Conservation (phyloP, 352 stramenopile species). For the Blastocystis sp. region DNA sequence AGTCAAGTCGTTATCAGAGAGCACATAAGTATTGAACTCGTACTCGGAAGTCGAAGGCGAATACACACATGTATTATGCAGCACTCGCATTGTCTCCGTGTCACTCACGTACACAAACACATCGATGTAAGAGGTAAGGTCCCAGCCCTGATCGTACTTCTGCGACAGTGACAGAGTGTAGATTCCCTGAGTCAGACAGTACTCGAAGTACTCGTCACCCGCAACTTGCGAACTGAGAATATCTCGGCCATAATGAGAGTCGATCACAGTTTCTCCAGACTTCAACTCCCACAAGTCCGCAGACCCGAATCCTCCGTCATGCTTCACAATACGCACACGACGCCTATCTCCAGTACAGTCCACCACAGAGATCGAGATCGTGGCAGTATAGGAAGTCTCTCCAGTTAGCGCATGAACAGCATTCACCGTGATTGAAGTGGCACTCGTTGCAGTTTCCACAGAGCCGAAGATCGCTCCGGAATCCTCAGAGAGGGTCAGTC, state of each 20-base stretch:
- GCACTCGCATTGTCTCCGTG: background rate
- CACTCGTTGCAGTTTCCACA: background rate
- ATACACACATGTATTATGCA: background rate
- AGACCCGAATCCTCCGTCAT: background rate
- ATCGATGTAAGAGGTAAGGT: background rate
- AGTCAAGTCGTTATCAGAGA: background rate
- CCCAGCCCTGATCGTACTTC: conserved; percentile 2
- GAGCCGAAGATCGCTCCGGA: conserved; percentile 18
- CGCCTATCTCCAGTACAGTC: background rate
- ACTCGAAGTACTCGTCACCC: background rate
- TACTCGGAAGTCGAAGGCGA: background rate
- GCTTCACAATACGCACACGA: background rate
- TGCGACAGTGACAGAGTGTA: conserved; percentile 18
- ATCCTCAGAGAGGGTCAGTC: conserved; percentile 1
- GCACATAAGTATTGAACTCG: background rate
- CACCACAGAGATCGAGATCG: background rate
- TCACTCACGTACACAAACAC: background rate
- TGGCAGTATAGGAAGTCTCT: background rate
- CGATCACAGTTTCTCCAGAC: background rate
- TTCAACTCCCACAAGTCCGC: background rate
- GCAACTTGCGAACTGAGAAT: background rate
- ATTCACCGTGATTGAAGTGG: background rate
- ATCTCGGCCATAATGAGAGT: background rate
- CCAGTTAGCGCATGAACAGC: background rate
- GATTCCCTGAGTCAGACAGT: background rate